These are phyloP conservation scores for Astrocystis sublimbata DNA, from an alignment of 495 filamentous ascomycete genomes.

Conservation along the genomic window DNA sequence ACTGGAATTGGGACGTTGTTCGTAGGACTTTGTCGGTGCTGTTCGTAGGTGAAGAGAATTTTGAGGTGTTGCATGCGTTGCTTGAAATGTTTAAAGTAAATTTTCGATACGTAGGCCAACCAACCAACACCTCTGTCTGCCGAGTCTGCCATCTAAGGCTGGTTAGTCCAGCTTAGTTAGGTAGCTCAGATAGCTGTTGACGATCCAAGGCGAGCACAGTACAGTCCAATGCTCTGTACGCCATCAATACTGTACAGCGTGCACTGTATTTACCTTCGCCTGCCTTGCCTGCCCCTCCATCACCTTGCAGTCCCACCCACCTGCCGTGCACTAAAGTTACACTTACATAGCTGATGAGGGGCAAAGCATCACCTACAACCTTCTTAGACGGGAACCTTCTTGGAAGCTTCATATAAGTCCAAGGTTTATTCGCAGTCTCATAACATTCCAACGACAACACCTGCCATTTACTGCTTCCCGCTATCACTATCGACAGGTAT, in stretches of 20 bases:
- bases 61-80: neutral
- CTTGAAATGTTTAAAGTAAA: neutral
- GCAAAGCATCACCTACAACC: neutral
- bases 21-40: no score
- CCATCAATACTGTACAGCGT: no score
- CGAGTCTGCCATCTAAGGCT: neutral
- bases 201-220: no score
- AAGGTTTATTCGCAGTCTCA: no score
- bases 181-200: neutral
- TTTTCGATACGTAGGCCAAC: neutral
- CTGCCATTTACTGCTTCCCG: no score
- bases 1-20: neutral
- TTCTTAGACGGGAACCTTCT: no score
- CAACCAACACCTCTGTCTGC: no score
- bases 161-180: no score
- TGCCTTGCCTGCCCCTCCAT: neutral
- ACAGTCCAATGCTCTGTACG: no score
- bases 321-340: neutral
- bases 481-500: no score
- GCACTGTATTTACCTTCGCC: neutral
- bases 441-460: no score
- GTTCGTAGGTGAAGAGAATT: neutral
- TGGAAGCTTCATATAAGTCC: no score
- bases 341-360: neutral
- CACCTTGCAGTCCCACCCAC: neutral